phyloP scores from a whole-genome alignment of 2,329 filamentous ascomycete genomes.

The Cordyceps fumosorosea region DNA sequence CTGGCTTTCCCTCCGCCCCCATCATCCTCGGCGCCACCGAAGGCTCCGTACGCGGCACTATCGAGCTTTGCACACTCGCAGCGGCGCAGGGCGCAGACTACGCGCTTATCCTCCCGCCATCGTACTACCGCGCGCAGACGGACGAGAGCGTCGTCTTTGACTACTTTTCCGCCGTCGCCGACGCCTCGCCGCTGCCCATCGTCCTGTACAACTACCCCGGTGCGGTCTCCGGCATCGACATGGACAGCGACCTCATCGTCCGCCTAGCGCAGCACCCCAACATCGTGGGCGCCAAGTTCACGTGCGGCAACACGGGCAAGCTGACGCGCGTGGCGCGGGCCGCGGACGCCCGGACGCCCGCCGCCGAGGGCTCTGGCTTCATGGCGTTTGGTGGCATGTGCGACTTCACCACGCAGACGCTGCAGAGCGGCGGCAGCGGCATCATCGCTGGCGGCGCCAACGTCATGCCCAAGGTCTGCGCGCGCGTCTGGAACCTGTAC shows the following conservation, averaged over 20 bases:
- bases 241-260: constrained; percentile 84
- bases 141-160: constrained; percentile 67
- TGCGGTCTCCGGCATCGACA: constrained; percentile 78
- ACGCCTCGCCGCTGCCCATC: constrained; percentile 67
- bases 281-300: constrained; percentile 86
- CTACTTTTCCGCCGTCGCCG: constrained; percentile 70
- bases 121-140: constrained; percentile 74
- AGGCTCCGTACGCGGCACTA: constrained; percentile 73
- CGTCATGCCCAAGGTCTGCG: constrained; percentile 75
- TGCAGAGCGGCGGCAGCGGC: constrained; percentile 70
- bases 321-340: constrained; percentile 73
- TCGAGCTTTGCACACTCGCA: constrained; percentile 64
- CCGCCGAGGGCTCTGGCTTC: constrained; percentile 56
- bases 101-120: constrained; percentile 70
- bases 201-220: constrained; percentile 90
- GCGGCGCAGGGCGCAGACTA: constrained; percentile 69
- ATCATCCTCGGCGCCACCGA: constrained; percentile 79
- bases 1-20: constrained; percentile 68
- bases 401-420: constrained; percentile 79
- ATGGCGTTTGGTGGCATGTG: constrained; percentile 85
- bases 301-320: constrained; percentile 85
- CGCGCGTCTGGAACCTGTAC: constrained; percentile 72
- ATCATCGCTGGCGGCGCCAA: constrained; percentile 85
- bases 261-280: constrained; percentile 73
- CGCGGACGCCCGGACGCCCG: constrained; percentile 63